Conservation (phyloP, 2,329 filamentous ascomycete species). For the Dryadomyces quercus-mongolicae region DNA sequence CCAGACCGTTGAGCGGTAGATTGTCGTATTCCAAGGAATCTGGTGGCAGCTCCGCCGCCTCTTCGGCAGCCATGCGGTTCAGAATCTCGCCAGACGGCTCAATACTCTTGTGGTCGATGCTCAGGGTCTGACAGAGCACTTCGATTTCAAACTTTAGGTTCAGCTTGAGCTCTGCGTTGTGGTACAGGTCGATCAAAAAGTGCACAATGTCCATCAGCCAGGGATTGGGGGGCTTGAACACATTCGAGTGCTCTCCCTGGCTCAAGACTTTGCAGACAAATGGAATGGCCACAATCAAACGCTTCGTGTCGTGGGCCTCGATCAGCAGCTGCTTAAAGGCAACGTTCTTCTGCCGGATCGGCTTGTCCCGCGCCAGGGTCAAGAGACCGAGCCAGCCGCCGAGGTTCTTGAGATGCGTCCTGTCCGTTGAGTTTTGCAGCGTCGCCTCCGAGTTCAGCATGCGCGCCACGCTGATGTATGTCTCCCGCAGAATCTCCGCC, state of each 20-base stretch:
- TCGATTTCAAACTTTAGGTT: conserved; percentile 99
- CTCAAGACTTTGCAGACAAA: conserved; percentile 94
- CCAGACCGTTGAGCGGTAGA: conserved; percentile 63
- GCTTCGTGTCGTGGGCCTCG: conserved; percentile 86
- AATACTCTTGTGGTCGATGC: conserved; percentile 84
- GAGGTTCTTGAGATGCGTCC: conserved; percentile 83
- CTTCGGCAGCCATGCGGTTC: conserved; percentile 56
- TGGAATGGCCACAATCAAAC: conserved; percentile 83
- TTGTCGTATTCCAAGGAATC: conserved; percentile 78
- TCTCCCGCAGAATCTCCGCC: conserved; percentile 85
- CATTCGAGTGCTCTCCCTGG: conserved; percentile 71
- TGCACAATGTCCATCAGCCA: conserved; percentile 96
- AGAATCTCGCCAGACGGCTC: conserved; percentile 79
- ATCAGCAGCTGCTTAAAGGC: conserved; percentile 93
- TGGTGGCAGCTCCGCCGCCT: conserved; percentile 45
- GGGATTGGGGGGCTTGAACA: conserved; percentile 90
- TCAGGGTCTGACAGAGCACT: conserved; percentile 85
- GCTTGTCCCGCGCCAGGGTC: conserved; percentile 86
- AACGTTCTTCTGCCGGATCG: conserved; percentile 92
- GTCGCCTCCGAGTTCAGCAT: conserved; percentile 87
- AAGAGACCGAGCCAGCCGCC: conserved; percentile 88
- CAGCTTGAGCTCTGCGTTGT: conserved; percentile 83
- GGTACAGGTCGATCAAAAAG: conserved; percentile 84
- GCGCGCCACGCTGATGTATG: conserved; percentile 72
- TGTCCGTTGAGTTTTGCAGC: conserved; percentile 71